Conservation (phyloP, 805 yeast species). For the Wickerhamiella parazyma region DNA sequence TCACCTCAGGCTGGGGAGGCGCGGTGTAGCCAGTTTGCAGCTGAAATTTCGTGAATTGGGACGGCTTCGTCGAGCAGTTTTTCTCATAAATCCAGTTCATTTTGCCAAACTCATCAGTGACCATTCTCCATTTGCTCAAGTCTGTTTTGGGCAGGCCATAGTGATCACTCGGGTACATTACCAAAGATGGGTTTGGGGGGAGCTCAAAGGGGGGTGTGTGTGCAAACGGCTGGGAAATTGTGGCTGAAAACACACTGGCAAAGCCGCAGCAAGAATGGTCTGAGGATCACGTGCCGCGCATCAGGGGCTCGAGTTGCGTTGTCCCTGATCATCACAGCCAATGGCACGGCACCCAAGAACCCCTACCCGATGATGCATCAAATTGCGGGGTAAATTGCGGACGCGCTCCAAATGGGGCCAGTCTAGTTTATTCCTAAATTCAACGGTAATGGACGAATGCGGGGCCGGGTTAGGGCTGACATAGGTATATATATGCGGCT, state of each 20-base stretch:
- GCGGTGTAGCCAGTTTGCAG: constrained; percentile 23
- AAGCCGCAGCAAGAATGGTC: too few relatives aligned
- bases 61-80: constrained; percentile 24
- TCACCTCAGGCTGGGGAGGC: constrained; percentile 25
- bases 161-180: constrained; percentile 40
- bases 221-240: too few relatives aligned
- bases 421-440: too few relatives aligned
- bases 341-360: too few relatives aligned
- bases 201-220: too few relatives aligned
- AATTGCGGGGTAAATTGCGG: too few relatives aligned
- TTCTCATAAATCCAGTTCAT: constrained; percentile 58
- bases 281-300: too few relatives aligned
- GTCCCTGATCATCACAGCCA: too few relatives aligned
- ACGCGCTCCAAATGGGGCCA: too few relatives aligned
- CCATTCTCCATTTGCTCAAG: constrained; percentile 56
- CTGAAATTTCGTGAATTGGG: constrained; percentile 22
- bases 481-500: not conserved
- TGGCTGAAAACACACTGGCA: not conserved
- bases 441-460: not conserved
- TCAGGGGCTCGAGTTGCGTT: too few relatives aligned
- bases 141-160: constrained; percentile 60
- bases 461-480: constrained; percentile 5
- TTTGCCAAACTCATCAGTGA: constrained; percentile 57
- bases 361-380: too few relatives aligned
- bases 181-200: too few relatives aligned